These are phyloP conservation scores for Aureobasidium leucospermi DNA, from an alignment of 2,329 filamentous ascomycete genomes.

Conservation along the genomic window DNA sequence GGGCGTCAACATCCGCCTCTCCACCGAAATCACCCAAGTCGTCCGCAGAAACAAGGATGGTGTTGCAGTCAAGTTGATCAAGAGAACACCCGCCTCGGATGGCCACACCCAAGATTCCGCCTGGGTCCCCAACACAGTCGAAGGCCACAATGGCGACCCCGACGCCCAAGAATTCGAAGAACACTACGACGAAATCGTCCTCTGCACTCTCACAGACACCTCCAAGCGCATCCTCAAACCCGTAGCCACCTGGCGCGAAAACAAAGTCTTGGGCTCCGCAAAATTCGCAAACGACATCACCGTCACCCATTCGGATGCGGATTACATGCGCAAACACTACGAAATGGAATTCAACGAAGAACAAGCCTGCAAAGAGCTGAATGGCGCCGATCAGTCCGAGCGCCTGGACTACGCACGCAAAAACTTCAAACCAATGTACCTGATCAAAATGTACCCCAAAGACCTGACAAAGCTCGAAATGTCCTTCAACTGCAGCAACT, in stretches of 20 bases:
- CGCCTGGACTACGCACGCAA: conserved; percentile 41
- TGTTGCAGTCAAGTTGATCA: conserved; percentile 43
- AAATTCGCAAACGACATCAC: conserved; percentile 65
- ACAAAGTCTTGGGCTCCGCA: conserved; percentile 61
- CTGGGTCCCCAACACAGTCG: conserved; percentile 31
- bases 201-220: conserved; percentile 54
- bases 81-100: conserved; percentile 35
- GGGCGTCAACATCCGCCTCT: conserved; percentile 50
- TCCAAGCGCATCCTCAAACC: conserved; percentile 53
- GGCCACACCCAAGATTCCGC: conserved; percentile 39
- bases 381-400: conserved; percentile 34
- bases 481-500: conserved; percentile 56
- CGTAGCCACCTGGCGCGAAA: conserved; percentile 55
- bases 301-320: conserved; percentile 57
- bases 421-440: conserved; percentile 58
- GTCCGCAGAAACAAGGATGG: conserved; percentile 45
- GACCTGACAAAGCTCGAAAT: conserved; percentile 51
- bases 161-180: conserved; percentile 38
- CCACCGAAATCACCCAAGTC: conserved; percentile 49
- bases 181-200: conserved; percentile 57
- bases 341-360: conserved; percentile 51
- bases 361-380: conserved; percentile 37
- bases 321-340: conserved; percentile 63
- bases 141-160: conserved; percentile 32
- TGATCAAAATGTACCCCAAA: conserved; percentile 52